These are phyloP conservation scores for Nelumbo lutea DNA, from an alignment of 164 flowering plant species.

Conservation along the genomic window DNA sequence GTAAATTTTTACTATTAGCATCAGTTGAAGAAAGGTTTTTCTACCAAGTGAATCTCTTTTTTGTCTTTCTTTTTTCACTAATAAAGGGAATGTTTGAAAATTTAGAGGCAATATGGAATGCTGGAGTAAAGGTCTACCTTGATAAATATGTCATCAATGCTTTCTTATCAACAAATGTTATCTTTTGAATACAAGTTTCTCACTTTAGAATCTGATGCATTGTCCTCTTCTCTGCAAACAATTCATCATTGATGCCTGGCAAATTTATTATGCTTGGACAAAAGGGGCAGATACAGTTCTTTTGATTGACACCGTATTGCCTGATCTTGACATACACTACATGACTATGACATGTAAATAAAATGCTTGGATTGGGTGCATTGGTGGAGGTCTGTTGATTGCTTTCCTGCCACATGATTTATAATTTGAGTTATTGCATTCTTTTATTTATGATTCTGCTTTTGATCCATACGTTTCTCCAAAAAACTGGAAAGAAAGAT, in stretches of 20 bases:
- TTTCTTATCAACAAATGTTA: not conserved
- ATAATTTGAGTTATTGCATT: not conserved
- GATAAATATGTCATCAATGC: not conserved
- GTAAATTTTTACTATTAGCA: not conserved
- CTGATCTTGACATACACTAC: slow-evolving; percentile 81
- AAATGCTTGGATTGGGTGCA: slow-evolving; percentile 72
- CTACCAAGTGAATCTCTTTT: not conserved
- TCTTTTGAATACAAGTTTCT: not conserved
- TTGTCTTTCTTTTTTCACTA: not conserved
- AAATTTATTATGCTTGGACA: slow-evolving; percentile 81
- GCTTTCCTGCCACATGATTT: not conserved
- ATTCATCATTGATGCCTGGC: slow-evolving; percentile 93
- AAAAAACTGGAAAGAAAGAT: no score
- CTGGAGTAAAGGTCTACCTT: slow-evolving; percentile 81
- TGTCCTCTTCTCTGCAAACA: slow-evolving; percentile 99
- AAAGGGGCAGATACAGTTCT: slow-evolving; percentile 99
- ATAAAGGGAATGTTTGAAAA: slow-evolving; percentile 90
- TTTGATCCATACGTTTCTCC: not conserved
- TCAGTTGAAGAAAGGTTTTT: not conserved
- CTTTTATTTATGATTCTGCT: not conserved
- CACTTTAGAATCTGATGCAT: slow-evolving; percentile 36
- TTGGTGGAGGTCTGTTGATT: slow-evolving; percentile 76
- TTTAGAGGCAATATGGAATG: slow-evolving; percentile 64
- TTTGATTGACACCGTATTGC: slow-evolving; percentile 86
- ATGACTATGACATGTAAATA: slow-evolving; percentile 73